These are phyloP conservation scores for Pelargonium australe DNA, from an alignment of 441 rosid species.

Conservation along the genomic window DNA sequence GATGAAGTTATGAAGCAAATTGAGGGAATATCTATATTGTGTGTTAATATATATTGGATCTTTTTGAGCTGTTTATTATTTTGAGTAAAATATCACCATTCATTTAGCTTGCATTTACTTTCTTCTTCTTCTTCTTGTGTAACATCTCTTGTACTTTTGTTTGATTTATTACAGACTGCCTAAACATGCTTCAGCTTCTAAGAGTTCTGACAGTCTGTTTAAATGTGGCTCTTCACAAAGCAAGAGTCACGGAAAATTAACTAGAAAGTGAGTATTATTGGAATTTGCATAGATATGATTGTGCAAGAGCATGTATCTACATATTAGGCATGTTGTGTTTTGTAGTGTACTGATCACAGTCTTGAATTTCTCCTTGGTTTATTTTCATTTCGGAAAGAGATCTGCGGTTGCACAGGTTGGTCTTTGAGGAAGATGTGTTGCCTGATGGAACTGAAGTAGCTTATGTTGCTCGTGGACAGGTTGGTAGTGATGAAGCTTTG, in stretches of 20 bases:
- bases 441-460: constrained; percentile 92
- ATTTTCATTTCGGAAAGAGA: constrained; percentile 40
- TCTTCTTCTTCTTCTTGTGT: neutral
- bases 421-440: constrained; percentile 75
- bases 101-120: too few species aligned
- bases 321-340: neutral
- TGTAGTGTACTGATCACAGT: neutral
- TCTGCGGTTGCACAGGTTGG: constrained; percentile 73
- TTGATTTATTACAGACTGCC: constrained; percentile 39
- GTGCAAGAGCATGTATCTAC: neutral
- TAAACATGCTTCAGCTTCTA: constrained; percentile 29
- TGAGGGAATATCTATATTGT: too few species aligned
- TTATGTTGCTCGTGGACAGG: constrained; percentile 79
- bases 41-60: too few species aligned
- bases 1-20: too few species aligned
- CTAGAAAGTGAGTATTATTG: constrained; percentile 57
- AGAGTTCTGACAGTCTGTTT: constrained; percentile 29
- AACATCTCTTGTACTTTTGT: constrained; percentile 4
- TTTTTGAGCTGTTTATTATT: too few species aligned
- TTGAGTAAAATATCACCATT: too few species aligned
- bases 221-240: constrained; percentile 36
- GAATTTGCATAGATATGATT: neutral
- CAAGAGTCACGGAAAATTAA: constrained; percentile 62
- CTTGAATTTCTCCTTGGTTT: neutral
- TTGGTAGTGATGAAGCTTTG: constrained; percentile 24